Base-by-base conservation (phyloP, 1,284 basidiomycete species). In the Heliocybe sulcata region DNA sequence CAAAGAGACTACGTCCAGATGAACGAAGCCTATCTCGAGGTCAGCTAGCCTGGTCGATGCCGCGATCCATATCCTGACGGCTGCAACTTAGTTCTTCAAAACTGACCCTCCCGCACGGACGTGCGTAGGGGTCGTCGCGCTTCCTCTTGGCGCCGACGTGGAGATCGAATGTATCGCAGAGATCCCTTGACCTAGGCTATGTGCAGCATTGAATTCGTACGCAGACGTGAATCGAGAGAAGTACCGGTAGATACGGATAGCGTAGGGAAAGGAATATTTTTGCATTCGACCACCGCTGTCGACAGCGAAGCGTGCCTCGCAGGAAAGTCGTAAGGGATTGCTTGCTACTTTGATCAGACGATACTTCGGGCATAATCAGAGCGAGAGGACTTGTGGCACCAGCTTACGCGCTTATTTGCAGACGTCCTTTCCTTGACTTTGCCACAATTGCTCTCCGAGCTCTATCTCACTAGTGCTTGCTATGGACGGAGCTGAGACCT, bases 111-210 rank as follows among this genome's bases (percentile, higher is more conserved):
- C 83, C 22, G 82, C 83, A 25, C 73, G 84, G 47, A 87, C 85
- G 10, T 86, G 83, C 63, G 68, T 89, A 42, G 84, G 82, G 2
- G 85, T 87, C 16, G 77, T 74, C 2, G 67, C 74, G 20, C 74
- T 88, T 14, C 83, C 85, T 0, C 60, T 82, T 52, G 79, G 79
- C 11, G 83, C 82, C 2, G 76, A 76, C 57, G 77, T 87, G 29
- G 83, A 86, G 70, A 81, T 87, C 47, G 85, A 87, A 62, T 85
- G 82, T 58, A 73, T 81, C 35, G 83, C 83, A 6, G 76, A 78
- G 52, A 66, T 80, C 33, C 51, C 51, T 42, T 42, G 38, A 42
- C 4, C 29, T 31, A 12, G 12, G 29, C 29, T 12, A 12, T 6
- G 4, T 12, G 29, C 29, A 6, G 29, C 29, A 31, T 12, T 31